phyloP scores from a whole-genome alignment of 371 early-diverging fungal species.

The Mucor ambiguus region DNA sequence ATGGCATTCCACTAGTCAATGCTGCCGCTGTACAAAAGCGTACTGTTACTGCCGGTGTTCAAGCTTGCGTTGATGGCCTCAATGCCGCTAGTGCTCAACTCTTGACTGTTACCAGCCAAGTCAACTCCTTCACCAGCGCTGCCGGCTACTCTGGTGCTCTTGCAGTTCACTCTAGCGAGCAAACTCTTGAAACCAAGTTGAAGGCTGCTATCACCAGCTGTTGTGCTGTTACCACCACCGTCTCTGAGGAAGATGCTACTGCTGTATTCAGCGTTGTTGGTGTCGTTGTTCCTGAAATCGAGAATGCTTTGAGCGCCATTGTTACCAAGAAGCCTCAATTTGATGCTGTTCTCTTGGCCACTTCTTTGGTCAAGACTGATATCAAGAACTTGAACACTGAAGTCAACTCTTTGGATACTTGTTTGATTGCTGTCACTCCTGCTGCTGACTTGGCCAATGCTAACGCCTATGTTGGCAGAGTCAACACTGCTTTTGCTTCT shows the following conservation, averaged over 20 bases:
- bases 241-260: slow-evolving; percentile 20
- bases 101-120: slow-evolving; percentile 6
- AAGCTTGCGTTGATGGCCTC: slow-evolving; percentile 9
- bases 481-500: slow-evolving; percentile 21
- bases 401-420: slow-evolving; percentile 19
- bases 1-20: slow-evolving; percentile 11
- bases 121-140: slow-evolving; percentile 17
- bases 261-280: slow-evolving; percentile 17
- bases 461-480: slow-evolving; percentile 9
- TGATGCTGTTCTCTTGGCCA: slow-evolving; percentile 13
- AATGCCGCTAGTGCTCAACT: slow-evolving; percentile 17
- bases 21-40: slow-evolving; percentile 26
- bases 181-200: slow-evolving; percentile 13
- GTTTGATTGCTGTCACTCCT: slow-evolving; percentile 25
- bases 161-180: slow-evolving; percentile 10
- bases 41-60: slow-evolving; percentile 13
- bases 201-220: slow-evolving; percentile 21
- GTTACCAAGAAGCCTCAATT: slow-evolving; percentile 22
- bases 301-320: slow-evolving; percentile 12
- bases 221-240: slow-evolving; percentile 6
- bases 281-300: slow-evolving; percentile 15
- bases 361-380: slow-evolving; percentile 20
- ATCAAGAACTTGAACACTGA: slow-evolving; percentile 15
- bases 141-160: slow-evolving; percentile 23
- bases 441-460: slow-evolving; percentile 13